Conservation (phyloP, 495 filamentous ascomycete genomes). For the Xylaria nigripes region DNA sequence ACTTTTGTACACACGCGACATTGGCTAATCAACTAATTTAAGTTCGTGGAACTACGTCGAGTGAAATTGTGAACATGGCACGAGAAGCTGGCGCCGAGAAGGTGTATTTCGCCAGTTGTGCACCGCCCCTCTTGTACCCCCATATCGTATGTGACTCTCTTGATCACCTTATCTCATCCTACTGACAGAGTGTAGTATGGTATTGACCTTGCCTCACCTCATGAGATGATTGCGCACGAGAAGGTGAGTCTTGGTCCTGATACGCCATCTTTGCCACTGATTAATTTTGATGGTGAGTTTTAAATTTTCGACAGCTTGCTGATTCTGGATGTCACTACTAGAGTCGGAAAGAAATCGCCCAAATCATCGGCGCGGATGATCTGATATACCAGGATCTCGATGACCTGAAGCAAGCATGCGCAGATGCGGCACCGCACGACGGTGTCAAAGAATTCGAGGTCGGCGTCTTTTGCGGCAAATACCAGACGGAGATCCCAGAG, state of each 20-base stretch:
- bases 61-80: conserved; percentile 88
- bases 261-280: background rate
- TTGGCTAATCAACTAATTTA: background rate
- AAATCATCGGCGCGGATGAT: conserved; percentile 81
- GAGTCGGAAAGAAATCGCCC: conserved; percentile 53
- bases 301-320: background rate
- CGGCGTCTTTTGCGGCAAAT: conserved; percentile 92
- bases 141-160: conserved; percentile 51
- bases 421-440: conserved; percentile 53
- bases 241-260: conserved; percentile 34
- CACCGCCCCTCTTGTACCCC: conserved; percentile 69
- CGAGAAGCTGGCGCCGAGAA: conserved; percentile 82
- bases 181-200: conserved; percentile 48
- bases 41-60: conserved; percentile 82
- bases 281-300: background rate
- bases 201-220: conserved; percentile 78
- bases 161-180: background rate
- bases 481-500: conserved; percentile 74
- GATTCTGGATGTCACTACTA: background rate
- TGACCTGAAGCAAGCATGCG: conserved; percentile 74
- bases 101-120: conserved; percentile 83
- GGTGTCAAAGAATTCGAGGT: conserved; percentile 67
- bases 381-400: conserved; percentile 86
- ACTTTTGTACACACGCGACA: background rate
- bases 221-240: conserved; percentile 78